Evolutionary conservation across 768 basidiomycete genomes (phyloP), one percentile per base, ranked within the genome.

Genomic region (Hygrocybe punicea): DNA sequence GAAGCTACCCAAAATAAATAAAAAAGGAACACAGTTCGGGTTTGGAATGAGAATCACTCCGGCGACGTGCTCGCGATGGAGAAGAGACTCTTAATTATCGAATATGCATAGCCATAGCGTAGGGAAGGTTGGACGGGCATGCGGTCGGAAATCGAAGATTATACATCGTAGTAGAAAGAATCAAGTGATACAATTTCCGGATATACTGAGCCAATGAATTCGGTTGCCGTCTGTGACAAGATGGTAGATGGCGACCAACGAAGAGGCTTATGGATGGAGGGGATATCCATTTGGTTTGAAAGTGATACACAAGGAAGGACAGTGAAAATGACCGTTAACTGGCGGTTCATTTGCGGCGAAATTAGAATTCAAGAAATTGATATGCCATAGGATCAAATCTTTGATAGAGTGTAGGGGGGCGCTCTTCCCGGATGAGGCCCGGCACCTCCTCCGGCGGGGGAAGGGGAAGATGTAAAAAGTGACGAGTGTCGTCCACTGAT

Each of bases 391-490:
- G 80, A 61, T 90, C 86, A 58, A 87, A 84, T 62, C 82, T 76
- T 63, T 84, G 84, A 56, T 84, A 81, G 48, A 84, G 76, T 19
- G 83, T 77, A 14, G 75, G 78, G 24, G 82, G 79, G 35, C 70
- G 73, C 63, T 89, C 88, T 62, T 86, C 84, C 51, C 76, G 76
- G 58, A 85, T 73, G 58, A 92, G 81, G 33, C 90, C 90, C 11
- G 90, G 90, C 67, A 92, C 89, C 58, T 91, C 89, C 54, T 86
- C 85, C n/a, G 80, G 63, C 36, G 84, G 77, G 29, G 89, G 90
- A n/a, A 87, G 77, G 2, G 89, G 89, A 10, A 89, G 81, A 54
- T 86, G 86, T 45, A 90, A 79, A 73, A 93, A 93, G 69, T 94
- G 90, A 10, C 91, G 86, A 19, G 89, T 93, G 66, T 93, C 92